Base-by-base conservation (phyloP, 1,284 basidiomycete genomes). In the Pisolithus thermaeus region DNA sequence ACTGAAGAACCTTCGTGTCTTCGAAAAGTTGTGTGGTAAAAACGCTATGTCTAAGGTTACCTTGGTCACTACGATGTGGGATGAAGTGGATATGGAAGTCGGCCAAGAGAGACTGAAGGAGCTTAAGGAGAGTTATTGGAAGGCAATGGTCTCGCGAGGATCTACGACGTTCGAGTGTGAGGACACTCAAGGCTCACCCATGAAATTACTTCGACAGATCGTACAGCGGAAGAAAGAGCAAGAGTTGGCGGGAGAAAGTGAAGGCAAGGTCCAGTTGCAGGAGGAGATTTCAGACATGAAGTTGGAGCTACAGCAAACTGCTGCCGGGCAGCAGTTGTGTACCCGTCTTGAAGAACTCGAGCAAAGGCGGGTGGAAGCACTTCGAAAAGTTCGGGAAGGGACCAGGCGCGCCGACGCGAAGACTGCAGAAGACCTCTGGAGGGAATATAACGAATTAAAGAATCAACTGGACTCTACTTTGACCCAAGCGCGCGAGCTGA, bases 281-380 rank as follows among this genome's bases (percentile, higher is more conserved):
- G 1, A 45, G 16, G 59, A 61, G 44, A 58, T 59, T 49, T 22
- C 22, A 5, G 47, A 54, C 1, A 4, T 51, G 23, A 7, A 39
- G 7, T 50, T 5, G 41, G 51, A 50, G 9, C 27, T 59, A 28
- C 27, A 11, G 6, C 3, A 43, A 20, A 58, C 57, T 1, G 36
- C 16, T n/a, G 53, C 49, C 3, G 50, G 50, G 8, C 54, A 40
- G 42, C 30, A 42, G 18, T 12, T 59, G 20, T 53, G 25, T 25
- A 51, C 57, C 12, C 39, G 39, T 1, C 36, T 58, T 12, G 51
- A 59, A n/a, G 9, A 2, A 1, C 27, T 51, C 6, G 43, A 49
- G 2, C 50, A 51, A 30, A 50, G 20, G 14, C 51, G 60, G 22
- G 25, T 12, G 20, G 30, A 18, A 0, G 42, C 52, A 11, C 32